A percentile compares a stretch with the other conserved stretches of the same genome.
phyloP scores from a whole-genome alignment of 208 protist species.

The Wallacemonas sp. region DNA sequence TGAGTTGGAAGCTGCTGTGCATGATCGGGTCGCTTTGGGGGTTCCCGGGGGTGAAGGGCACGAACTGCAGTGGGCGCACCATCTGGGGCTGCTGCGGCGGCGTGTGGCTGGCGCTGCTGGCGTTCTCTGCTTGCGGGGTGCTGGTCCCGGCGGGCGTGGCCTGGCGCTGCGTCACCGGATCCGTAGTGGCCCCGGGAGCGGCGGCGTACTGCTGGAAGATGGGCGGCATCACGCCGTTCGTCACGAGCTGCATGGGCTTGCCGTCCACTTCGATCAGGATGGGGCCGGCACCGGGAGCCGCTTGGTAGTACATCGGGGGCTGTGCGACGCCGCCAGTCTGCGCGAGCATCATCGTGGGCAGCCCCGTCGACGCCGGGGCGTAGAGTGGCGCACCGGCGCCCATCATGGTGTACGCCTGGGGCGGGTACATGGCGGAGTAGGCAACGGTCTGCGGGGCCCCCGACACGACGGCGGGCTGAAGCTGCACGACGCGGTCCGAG shows the following conservation, averaged over 20 bases:
- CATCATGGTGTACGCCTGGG: slow-evolving; percentile 25
- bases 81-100: slow-evolving; percentile 9
- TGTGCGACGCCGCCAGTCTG: neutral
- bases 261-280: slow-evolving; percentile 28
- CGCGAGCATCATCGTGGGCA: slow-evolving; percentile 28
- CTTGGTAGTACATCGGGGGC: slow-evolving; percentile 14
- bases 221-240: slow-evolving; percentile 1
- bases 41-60: slow-evolving; percentile 24
- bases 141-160: neutral
- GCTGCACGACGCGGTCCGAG: slow-evolving; percentile 24
- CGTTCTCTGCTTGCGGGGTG: neutral
- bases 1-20: slow-evolving; percentile 28
- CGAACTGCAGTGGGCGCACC: slow-evolving; percentile 31
- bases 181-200: neutral
- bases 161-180: slow-evolving; percentile 4
- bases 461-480: slow-evolving; percentile 17
- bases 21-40: slow-evolving; percentile 26
- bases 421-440: neutral
- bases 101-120: neutral
- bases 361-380: slow-evolving; percentile 1
- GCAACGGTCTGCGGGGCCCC: neutral
- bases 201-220: slow-evolving; percentile 23
- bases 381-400: slow-evolving; percentile 26
- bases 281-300: neutral
- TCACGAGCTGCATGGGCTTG: slow-evolving; percentile 29